These are phyloP conservation scores for Aspergillus costaricaensis DNA, from an alignment of 2,329 filamentous ascomycete genomes.

Conservation along the genomic window DNA sequence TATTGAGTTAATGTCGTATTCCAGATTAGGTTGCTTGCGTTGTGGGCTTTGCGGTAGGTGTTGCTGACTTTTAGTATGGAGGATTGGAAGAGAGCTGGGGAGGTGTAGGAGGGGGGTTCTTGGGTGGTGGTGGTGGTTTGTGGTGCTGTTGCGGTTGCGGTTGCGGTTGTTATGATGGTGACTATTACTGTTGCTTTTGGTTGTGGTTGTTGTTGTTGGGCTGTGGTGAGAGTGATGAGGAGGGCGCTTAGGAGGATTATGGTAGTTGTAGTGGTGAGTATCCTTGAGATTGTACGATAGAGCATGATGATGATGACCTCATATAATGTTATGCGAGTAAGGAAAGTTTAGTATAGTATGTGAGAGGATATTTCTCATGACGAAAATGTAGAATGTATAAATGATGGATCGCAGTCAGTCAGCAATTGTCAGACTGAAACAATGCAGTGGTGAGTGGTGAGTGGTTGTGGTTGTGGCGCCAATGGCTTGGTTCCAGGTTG, in stretches of 20 bases:
- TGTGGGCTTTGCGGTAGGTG: slow-evolving; percentile 63
- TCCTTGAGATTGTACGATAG: neutral
- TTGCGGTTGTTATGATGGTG: slow-evolving; percentile 12
- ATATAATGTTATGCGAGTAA: too few relatives aligned
- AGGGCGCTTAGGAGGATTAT: slow-evolving; percentile 6
- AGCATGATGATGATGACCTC: too few relatives aligned
- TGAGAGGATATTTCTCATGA: too few relatives aligned
- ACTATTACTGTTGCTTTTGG: slow-evolving; percentile 20
- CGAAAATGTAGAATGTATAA: neutral
- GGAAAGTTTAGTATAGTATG: too few relatives aligned
- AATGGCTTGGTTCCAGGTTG: neutral
- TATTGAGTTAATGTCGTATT: slow-evolving; percentile 63
- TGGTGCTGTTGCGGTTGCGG: slow-evolving; percentile 14
- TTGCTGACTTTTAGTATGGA: slow-evolving; percentile 69
- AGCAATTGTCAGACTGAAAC: neutral
- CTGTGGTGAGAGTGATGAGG: neutral
- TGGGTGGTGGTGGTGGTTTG: slow-evolving; percentile 24
- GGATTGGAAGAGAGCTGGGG: slow-evolving; percentile 44
- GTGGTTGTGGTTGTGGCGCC: neutral
- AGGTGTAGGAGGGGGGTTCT: slow-evolving; percentile 45
- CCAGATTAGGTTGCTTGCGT: slow-evolving; percentile 62
- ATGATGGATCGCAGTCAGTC: neutral
- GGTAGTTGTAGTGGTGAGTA: neutral
- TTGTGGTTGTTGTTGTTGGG: neutral
- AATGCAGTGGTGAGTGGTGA: neutral